These are phyloP conservation scores for Fusarium papillatum DNA, from an alignment of 2,329 filamentous ascomycete species.

Conservation along the genomic window DNA sequence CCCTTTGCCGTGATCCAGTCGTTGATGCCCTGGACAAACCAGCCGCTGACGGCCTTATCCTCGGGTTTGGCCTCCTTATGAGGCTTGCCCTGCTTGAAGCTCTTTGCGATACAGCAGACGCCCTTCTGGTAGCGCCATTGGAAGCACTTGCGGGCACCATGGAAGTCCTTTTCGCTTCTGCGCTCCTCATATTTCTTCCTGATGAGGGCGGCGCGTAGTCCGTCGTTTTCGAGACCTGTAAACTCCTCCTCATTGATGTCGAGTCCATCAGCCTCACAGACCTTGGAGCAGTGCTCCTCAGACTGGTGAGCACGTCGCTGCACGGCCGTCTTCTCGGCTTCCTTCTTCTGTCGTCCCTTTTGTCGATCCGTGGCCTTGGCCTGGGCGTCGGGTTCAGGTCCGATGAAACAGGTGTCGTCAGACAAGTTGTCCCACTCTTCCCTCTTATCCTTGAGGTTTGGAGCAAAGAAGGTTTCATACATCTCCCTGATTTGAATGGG, in stretches of 20 bases:
- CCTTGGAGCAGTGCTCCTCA: constrained; percentile 60
- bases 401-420: constrained; percentile 61
- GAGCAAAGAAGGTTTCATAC: constrained; percentile 62
- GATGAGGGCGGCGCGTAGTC: constrained; percentile 45
- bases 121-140: constrained; percentile 61
- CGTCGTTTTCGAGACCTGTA: constrained; percentile 44
- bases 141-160: constrained; percentile 56
- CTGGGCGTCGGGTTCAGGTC: constrained; percentile 53
- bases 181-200: constrained; percentile 44
- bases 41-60: constrained; percentile 57
- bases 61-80: constrained; percentile 47
- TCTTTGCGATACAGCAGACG: constrained; percentile 57
- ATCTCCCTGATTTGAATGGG: constrained; percentile 62
- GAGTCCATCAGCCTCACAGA: constrained; percentile 59
- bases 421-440: constrained; percentile 68
- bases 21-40: constrained; percentile 61
- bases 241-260: constrained; percentile 52
- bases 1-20: constrained; percentile 61
- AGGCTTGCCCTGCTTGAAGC: constrained; percentile 60
- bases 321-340: constrained; percentile 54
- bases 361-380: constrained; percentile 46
- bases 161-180: constrained; percentile 37
- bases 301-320: constrained; percentile 61
- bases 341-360: constrained; percentile 52
- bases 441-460: constrained; percentile 55